Conservation (phyloP, 192 early-diverging fungal species). For the Coemansia sp. region DNA sequence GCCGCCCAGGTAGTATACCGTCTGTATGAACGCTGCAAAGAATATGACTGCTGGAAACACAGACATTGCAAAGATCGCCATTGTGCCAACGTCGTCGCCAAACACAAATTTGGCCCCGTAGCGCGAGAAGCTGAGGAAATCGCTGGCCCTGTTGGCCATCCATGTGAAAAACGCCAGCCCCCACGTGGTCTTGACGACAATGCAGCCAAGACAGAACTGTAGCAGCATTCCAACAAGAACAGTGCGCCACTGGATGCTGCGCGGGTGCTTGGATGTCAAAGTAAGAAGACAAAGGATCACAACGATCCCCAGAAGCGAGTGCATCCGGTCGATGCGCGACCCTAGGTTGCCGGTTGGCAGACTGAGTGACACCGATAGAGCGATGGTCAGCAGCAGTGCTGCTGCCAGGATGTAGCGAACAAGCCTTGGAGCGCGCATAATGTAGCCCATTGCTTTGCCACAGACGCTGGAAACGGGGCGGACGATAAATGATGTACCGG, state of each 20-base stretch:
- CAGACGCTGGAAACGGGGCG: conserved; percentile 1
- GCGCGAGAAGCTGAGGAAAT: conserved; percentile 69
- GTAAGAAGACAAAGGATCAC: conserved; percentile 58
- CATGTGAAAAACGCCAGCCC: conserved; percentile 77
- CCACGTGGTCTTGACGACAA: conserved; percentile 72
- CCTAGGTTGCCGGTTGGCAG: conserved; percentile 42
- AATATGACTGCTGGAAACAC: conserved; percentile 88
- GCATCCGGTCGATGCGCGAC: conserved; percentile 70
- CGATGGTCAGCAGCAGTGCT: conserved; percentile 59
- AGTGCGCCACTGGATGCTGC: conserved; percentile 73
- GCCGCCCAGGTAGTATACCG: conserved; percentile 80
- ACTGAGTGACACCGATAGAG: conserved; percentile 53
- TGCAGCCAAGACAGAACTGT: conserved; percentile 80
- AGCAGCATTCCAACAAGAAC: conserved; percentile 68
- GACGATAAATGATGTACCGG: conserved; percentile 37
- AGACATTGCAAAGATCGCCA: conserved; percentile 62
- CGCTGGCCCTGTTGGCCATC: conserved; percentile 59
- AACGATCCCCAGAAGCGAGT: conserved; percentile 73
- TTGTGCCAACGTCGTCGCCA: conserved; percentile 55
- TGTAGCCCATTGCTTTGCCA: neutral
- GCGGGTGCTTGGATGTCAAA: conserved; percentile 64
- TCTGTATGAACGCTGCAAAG: conserved; percentile 84
- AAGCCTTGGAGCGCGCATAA: conserved; percentile 43
- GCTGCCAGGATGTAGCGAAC: conserved; percentile 58
- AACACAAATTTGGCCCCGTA: conserved; percentile 74